Percentiles rank a stretch among this genome's conserved stretches.
Evolutionary conservation across 257 asterid species (phyloP).

Genomic region (Nicotiana sylvestris): DNA sequence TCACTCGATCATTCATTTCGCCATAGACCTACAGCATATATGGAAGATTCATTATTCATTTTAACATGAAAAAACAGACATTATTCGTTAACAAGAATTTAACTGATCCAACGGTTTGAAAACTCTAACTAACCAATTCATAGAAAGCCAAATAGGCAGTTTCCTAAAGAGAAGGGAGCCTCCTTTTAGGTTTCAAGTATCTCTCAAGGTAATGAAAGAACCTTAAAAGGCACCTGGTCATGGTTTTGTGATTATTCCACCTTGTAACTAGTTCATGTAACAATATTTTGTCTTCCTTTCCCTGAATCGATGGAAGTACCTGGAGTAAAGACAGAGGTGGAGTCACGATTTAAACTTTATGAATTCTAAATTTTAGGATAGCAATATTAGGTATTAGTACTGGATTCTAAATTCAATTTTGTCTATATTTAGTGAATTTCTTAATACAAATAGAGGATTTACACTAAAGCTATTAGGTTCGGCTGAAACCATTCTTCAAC

Average conservation of each 20-base stretch:
- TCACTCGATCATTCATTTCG: conserved; percentile 36
- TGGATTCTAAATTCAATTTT: too few relatives aligned
- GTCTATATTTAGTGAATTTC: too few relatives aligned
- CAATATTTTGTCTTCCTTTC: conserved; percentile 17
- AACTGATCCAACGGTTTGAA: background rate
- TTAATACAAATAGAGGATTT: too few relatives aligned
- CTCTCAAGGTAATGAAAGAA: conserved; percentile 30
- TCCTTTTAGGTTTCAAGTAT: conserved; percentile 8
- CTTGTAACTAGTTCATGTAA: conserved; percentile 25
- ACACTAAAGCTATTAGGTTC: too few relatives aligned
- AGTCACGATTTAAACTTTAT: too few relatives aligned
- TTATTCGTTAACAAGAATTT: background rate
- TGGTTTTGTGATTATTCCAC: conserved; percentile 28
- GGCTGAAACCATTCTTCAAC: too few relatives aligned
- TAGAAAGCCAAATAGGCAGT: conserved; percentile 28
- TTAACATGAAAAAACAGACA: too few relatives aligned
- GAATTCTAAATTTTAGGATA: too few relatives aligned
- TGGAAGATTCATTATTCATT: background rate
- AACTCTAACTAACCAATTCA: conserved; percentile 22
- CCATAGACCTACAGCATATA: conserved; percentile 24
- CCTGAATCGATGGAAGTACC: conserved; percentile 31
- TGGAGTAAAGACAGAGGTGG: background rate
- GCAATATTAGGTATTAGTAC: too few relatives aligned
- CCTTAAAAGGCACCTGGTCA: conserved; percentile 29
- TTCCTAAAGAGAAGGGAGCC: conserved; percentile 25